phyloP scores from a whole-genome alignment of 371 early-diverging fungal species.

The Apophysomyces trapeziformis region DNA sequence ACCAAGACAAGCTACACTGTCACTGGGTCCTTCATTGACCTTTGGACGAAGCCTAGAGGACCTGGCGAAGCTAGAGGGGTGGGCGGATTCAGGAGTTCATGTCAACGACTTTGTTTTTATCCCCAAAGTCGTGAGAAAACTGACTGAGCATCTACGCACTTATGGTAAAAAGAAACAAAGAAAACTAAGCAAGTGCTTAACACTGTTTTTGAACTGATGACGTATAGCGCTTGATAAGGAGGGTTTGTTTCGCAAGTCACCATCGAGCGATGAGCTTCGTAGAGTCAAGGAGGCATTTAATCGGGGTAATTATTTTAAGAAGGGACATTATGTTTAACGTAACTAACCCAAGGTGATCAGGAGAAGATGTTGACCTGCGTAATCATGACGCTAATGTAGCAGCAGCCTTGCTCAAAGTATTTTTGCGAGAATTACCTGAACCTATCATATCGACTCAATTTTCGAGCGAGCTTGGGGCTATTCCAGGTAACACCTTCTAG shows the following conservation, averaged over 20 bases:
- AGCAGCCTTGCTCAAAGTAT: conserved; percentile 85
- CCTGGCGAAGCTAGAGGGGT: conserved; percentile 33
- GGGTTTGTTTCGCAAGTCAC: conserved; percentile 90
- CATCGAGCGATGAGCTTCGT: conserved; percentile 56
- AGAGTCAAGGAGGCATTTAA: conserved; percentile 75
- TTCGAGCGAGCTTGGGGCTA: conserved; percentile 35
- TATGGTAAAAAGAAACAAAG: conserved; percentile 28
- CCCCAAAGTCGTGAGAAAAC: conserved; percentile 35
- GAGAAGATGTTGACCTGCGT: conserved; percentile 56
- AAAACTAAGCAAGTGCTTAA: neutral
- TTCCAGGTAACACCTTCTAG: conserved; percentile 33
- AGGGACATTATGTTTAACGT: neutral
- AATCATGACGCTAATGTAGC: conserved; percentile 81
- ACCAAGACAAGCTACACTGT: conserved; percentile 3
- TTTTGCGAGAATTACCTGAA: conserved; percentile 80
- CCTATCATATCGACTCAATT: conserved; percentile 68
- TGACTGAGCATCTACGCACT: conserved; percentile 35
- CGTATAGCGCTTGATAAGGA: conserved; percentile 75
- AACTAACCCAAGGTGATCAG: conserved; percentile 18
- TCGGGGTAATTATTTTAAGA: conserved; percentile 39
- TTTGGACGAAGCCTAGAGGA: conserved; percentile 43
- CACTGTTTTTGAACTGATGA: neutral
- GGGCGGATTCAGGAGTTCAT: neutral
- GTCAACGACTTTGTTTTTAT: conserved; percentile 25
- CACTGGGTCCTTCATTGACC: conserved; percentile 28